Conservation (phyloP, 306 rosid genomes). For the Arachis stenosperma region DNA sequence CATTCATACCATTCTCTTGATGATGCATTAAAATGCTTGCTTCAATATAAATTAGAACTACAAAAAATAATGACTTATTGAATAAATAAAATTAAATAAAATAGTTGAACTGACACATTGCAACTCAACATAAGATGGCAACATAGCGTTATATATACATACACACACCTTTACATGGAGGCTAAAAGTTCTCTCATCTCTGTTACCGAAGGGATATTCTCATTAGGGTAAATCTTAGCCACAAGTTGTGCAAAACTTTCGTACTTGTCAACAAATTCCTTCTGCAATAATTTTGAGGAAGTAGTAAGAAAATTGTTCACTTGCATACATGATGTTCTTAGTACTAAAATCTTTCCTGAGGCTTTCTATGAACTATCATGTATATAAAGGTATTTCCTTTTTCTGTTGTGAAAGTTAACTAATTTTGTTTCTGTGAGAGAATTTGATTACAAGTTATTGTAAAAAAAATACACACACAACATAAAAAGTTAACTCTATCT, state of each 20-base stretch:
- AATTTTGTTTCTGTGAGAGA: too few relatives aligned
- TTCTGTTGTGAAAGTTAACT: too few relatives aligned
- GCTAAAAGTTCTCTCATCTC: conserved; percentile 89
- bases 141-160: conserved; percentile 28
- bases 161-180: conserved; percentile 59
- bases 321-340: not conserved
- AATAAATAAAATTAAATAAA: conserved; percentile 53
- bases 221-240: conserved; percentile 82
- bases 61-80: conserved; percentile 32
- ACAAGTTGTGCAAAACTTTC: conserved; percentile 92
- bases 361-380: too few relatives aligned
- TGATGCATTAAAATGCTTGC: conserved; percentile 3
- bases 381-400: too few relatives aligned
- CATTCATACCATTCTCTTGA: conserved; percentile 24
- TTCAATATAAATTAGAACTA: conserved; percentile 12
- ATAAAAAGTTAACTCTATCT: too few relatives aligned
- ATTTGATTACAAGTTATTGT: too few relatives aligned
- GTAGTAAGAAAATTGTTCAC: conserved; percentile 37
- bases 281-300: conserved; percentile 56
- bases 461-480: too few relatives aligned
- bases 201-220: conserved; percentile 61
- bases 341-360: not conserved
- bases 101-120: conserved; percentile 26
- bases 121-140: conserved; percentile 30
- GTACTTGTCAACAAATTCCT: conserved; percentile 94